Evolutionary conservation across 1,284 basidiomycete species (phyloP).

Genomic region (Pseudozyma hubeiensis): DNA sequence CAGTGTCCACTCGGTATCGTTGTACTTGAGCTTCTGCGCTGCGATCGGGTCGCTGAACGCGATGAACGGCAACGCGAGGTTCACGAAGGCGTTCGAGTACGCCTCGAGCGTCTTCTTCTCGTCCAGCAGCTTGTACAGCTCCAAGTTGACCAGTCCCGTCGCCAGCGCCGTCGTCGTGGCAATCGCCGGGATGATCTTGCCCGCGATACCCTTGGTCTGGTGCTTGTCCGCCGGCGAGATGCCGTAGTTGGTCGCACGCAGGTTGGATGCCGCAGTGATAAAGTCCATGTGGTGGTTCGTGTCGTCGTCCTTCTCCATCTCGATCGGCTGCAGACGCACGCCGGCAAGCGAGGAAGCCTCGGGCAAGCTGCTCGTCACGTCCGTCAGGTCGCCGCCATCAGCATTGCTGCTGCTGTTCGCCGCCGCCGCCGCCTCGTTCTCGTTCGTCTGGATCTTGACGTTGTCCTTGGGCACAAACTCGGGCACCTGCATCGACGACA

Average conservation of each 20-base stretch:
- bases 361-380: slow-evolving; percentile 62
- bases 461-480: slow-evolving; percentile 92
- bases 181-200: slow-evolving; percentile 99
- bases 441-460: slow-evolving; percentile 93
- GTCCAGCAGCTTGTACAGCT: slow-evolving; percentile 95
- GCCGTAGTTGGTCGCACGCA: slow-evolving; percentile 94
- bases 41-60: slow-evolving; percentile 98
- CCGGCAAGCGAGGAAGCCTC: slow-evolving; percentile 79
- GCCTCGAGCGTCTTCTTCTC: slow-evolving; percentile 90
- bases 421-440: slow-evolving; percentile 79
- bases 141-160: slow-evolving; percentile 93
- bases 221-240: slow-evolving; percentile 90
- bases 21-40: slow-evolving; percentile 72
- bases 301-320: slow-evolving; percentile 99
- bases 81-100: slow-evolving; percentile 96
- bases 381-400: slow-evolving; percentile 55
- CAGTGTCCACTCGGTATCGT: slow-evolving; percentile 89
- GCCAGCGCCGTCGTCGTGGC: slow-evolving; percentile 97
- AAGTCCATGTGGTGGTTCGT: slow-evolving; percentile 99
- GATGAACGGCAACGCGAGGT: slow-evolving; percentile 97
- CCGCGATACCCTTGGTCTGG: slow-evolving; percentile 97
- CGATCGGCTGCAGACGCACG: slow-evolving; percentile 91
- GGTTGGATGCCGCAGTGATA: slow-evolving; percentile 96
- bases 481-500: slow-evolving; percentile 87
- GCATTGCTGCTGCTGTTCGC: slow-evolving; percentile 70